Conservation (phyloP, 1,284 basidiomycete species). For the Ceratobasidium sp. region DNA sequence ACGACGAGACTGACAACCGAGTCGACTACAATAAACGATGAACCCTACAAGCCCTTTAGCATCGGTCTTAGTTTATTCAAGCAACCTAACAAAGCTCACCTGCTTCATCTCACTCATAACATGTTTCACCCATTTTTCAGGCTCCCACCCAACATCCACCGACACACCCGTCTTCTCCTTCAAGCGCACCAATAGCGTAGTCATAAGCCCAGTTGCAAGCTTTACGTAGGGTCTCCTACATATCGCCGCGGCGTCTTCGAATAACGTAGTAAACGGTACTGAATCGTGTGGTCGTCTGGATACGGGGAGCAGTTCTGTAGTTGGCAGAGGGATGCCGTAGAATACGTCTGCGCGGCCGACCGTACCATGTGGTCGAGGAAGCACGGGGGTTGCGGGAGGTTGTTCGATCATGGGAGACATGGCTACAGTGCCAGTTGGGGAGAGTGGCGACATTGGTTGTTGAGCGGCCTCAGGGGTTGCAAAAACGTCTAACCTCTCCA, state of each 20-base stretch:
- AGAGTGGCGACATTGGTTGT: constrained; percentile 26
- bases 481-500: constrained; percentile 15
- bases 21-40: constrained; percentile 75
- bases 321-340: neutral
- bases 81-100: constrained; percentile 48
- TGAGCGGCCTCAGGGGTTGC: neutral
- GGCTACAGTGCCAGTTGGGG: neutral
- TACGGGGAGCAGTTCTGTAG: neutral
- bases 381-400: neutral
- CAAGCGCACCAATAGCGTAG: constrained; percentile 61
- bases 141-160: constrained; percentile 60
- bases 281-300: constrained; percentile 24
- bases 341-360: constrained; percentile 25
- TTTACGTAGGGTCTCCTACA: constrained; percentile 64
- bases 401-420: constrained; percentile 8
- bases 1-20: constrained; percentile 69
- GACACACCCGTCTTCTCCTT: constrained; percentile 51
- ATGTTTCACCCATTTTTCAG: constrained; percentile 52
- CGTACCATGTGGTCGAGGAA: constrained; percentile 5
- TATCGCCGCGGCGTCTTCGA: constrained; percentile 65
- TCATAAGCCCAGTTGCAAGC: constrained; percentile 62
- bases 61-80: neutral
- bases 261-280: constrained; percentile 65
- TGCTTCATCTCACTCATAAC: constrained; percentile 50
- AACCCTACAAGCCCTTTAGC: constrained; percentile 56